Conservation (phyloP, 2,329 filamentous ascomycete species). For the Ascochyta viciae-villosae region DNA sequence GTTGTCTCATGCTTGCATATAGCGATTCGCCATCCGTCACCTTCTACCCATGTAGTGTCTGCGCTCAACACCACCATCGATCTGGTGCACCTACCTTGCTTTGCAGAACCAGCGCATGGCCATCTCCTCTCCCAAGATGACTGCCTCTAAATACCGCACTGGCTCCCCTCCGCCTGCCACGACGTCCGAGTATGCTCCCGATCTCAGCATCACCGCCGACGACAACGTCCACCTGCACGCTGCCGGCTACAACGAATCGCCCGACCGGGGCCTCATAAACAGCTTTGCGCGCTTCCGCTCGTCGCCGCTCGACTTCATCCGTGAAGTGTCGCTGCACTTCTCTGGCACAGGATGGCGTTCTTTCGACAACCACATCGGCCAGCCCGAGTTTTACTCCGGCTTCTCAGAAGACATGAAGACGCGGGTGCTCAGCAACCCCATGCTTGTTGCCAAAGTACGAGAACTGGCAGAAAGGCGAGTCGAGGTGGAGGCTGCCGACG, state of each 20-base stretch:
- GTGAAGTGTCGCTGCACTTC: conserved; percentile 91
- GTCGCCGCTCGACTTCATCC: conserved; percentile 78
- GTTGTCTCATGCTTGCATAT: not conserved
- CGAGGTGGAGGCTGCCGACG: conserved; percentile 77
- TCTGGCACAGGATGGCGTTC: conserved; percentile 94
- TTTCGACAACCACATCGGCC: conserved; percentile 88
- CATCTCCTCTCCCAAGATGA: conserved; percentile 2
- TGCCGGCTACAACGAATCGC: conserved; percentile 50
- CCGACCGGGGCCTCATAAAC: conserved; percentile 75
- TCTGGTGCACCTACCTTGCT: not conserved
- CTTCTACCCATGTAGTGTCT: conserved; percentile 6
- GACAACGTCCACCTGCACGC: conserved; percentile 55
- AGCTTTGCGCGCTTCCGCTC: conserved; percentile 87
- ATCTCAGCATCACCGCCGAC: conserved; percentile 56
- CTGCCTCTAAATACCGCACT: conserved; percentile 4
- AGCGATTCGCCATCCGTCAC: not conserved
- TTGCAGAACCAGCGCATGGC: not conserved
- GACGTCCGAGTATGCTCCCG: conserved; percentile 47
- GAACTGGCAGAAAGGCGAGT: conserved; percentile 79
- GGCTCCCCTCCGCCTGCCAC: not conserved
- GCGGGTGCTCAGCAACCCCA: conserved; percentile 75
- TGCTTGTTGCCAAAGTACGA: conserved; percentile 76
- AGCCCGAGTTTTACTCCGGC: conserved; percentile 90
- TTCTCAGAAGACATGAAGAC: conserved; percentile 91
- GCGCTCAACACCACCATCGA: not conserved